Conservation (phyloP, 2,329 filamentous ascomycete genomes). For the Trichoderma gracile region DNA sequence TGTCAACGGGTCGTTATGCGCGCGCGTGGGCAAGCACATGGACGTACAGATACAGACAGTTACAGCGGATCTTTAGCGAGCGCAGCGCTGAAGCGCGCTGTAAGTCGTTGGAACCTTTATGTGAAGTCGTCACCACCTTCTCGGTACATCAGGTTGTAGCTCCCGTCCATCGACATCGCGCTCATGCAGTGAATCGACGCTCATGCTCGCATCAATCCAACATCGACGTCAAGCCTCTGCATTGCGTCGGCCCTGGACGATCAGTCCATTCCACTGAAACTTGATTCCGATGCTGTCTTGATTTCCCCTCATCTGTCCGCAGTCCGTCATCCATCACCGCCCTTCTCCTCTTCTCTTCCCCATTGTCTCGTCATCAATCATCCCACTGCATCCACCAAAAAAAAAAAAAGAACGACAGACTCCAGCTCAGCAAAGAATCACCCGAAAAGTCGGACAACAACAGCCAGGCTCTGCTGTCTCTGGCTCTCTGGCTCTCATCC, state of each 20-base stretch:
- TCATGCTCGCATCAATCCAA: neutral
- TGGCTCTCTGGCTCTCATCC: no score
- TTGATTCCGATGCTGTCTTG: neutral
- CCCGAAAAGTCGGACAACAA: no score
- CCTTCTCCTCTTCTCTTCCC: neutral
- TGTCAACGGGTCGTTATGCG: neutral
- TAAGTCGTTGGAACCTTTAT: no score
- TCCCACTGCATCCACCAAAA: conserved; percentile 1
- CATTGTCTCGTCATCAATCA: neutral
- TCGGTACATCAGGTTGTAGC: no score
- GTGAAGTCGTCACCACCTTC: no score
- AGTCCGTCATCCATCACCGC: conserved; percentile 11
- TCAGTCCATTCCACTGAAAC: neutral
- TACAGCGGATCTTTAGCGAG: no score
- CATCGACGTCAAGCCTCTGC: neutral
- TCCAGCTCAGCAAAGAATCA: neutral
- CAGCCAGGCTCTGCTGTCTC: no score
- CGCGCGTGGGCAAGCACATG: neutral
- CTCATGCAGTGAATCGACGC: no score
- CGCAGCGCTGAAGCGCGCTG: no score
- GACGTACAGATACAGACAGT: neutral
- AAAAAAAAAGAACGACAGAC: neutral
- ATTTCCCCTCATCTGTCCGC: neutral
- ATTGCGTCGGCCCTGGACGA: no score
- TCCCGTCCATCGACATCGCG: no score